Conservation (phyloP, 371 early-diverging fungal genomes). For the Syncephalis fuscata region DNA sequence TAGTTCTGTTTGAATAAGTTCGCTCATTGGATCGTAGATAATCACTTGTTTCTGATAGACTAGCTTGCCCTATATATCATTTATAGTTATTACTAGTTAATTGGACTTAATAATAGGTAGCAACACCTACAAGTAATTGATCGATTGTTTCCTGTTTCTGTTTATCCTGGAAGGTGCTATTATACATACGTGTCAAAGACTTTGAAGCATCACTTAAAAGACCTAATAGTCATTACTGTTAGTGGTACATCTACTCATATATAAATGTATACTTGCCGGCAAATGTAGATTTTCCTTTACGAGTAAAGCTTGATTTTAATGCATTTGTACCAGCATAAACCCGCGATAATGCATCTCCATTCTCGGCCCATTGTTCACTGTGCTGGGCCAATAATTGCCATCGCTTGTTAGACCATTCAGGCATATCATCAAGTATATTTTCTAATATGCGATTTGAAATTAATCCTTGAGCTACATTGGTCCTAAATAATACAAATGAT, state of each 20-base stretch:
- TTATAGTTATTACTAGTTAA: not conserved
- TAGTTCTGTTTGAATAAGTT: slow-evolving; percentile 31
- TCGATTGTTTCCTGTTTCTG: slow-evolving; percentile 85
- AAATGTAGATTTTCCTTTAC: slow-evolving; percentile 76
- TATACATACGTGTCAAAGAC: slow-evolving; percentile 79
- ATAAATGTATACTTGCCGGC: slow-evolving; percentile 15
- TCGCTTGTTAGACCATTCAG: not conserved
- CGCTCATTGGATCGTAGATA: slow-evolving; percentile 42
- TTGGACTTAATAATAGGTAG: not conserved
- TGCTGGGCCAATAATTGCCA: not conserved
- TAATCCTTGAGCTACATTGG: slow-evolving; percentile 37
- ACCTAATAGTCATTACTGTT: slow-evolving; percentile 16
- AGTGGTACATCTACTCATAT: not conserved
- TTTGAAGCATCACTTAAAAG: slow-evolving; percentile 84
- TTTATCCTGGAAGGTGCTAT: slow-evolving; percentile 85
- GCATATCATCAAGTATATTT: not conserved
- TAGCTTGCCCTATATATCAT: slow-evolving; percentile 31
- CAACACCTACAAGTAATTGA: slow-evolving; percentile 45
- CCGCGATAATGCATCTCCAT: slow-evolving; percentile 85
- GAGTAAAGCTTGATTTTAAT: slow-evolving; percentile 79
- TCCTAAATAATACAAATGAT: slow-evolving; percentile 14
- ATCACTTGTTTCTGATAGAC: slow-evolving; percentile 27
- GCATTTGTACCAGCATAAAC: slow-evolving; percentile 98
- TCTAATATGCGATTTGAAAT: slow-evolving; percentile 7
- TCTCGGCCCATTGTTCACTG: slow-evolving; percentile 61